Evolutionary conservation across 306 rosid genomes (phyloP), one percentile per base, ranked within the genome.

Genomic region (Herpetospermum pedunculosum): DNA sequence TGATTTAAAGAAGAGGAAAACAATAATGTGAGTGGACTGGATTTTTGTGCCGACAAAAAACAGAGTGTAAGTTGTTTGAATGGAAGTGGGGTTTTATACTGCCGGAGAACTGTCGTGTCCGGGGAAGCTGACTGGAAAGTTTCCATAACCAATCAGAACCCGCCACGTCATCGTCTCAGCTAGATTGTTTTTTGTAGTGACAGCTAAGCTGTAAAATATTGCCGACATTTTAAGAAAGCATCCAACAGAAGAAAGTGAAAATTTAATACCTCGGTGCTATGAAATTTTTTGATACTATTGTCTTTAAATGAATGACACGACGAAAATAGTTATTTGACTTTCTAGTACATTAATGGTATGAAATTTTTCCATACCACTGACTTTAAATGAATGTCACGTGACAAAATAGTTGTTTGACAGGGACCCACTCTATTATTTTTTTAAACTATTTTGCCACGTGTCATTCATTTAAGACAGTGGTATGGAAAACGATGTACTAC

Each of bases 141-240:
- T 6, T 10, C 34, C 25, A 35, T 23, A 8, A 23, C 81, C 78
- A 84, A 86, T 86, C 19, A 38, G 57, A 78, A 7, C 0, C 0
- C 4, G 87, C 77, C 93, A 82, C 81, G 88, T 83, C 88, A 41
- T 5, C 0, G 3, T 1, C 37, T 35, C 29, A 6, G 78, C 67
- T 74, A 29, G 74, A 37, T 81, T 80, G 85, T 57, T 76, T 71
- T 80, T 37, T 48, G 69, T n/a, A n/a, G 77, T 82, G 86, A 89
- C 96, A 89, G 85, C 93, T 87, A 85, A 82, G 90, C 82, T 52
- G 74, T n/a, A 28, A 78, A 8, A 50, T 49, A 3, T 47, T 89
- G 88, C 88, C 89, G 89, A 85, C 91, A 83, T 71, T 78, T 55
- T 76, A 76, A 80, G 83, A 73, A 79, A 82, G 77, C 71, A 47